These are phyloP conservation scores for Kuraishia ogatae DNA, from an alignment of 805 yeast genomes.

Conservation along the genomic window DNA sequence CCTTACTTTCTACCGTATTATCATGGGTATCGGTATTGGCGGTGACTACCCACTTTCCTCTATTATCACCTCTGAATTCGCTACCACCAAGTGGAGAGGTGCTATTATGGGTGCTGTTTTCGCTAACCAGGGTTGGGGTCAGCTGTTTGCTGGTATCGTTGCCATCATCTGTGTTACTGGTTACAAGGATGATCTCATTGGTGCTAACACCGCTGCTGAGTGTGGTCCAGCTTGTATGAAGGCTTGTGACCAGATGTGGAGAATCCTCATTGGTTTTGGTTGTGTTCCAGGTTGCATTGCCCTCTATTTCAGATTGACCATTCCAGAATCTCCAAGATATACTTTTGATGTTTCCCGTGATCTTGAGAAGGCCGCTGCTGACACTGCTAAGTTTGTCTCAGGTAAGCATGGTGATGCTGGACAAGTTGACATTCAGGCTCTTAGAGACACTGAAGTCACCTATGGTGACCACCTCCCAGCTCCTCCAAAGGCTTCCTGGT, in stretches of 20 bases:
- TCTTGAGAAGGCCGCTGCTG: constrained; percentile 37
- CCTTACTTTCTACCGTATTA: constrained; percentile 67
- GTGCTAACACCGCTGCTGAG: constrained; percentile 43
- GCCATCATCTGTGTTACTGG: constrained; percentile 71
- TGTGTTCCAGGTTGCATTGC: constrained; percentile 83
- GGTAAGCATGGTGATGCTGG: constrained; percentile 29
- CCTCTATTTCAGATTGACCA: constrained; percentile 84
- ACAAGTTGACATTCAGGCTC: constrained; percentile 23
- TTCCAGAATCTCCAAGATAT: constrained; percentile 93
- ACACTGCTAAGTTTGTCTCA: constrained; percentile 29
- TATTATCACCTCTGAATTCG: constrained; percentile 86
- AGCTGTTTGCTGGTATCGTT: constrained; percentile 78
- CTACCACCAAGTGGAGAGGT: constrained; percentile 97
- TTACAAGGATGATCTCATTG: constrained; percentile 53
- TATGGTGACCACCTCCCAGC: constrained; percentile 13
- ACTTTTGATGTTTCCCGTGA: constrained; percentile 65
- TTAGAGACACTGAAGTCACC: constrained; percentile 11
- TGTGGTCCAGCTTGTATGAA: constrained; percentile 62
- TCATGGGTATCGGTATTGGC: constrained; percentile 95
- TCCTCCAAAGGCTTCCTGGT: constrained; percentile 77
- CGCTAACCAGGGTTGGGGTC: constrained; percentile 97
- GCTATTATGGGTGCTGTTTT: constrained; percentile 95
- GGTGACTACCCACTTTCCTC: constrained; percentile 95
- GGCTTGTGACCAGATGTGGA: constrained; percentile 93
- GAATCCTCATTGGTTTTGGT: constrained; percentile 83